Evolutionary conservation across 2,329 filamentous ascomycete genomes (phyloP), one percentile per base, ranked within the genome.

Genomic region (Aspergillus thermomutatus): DNA sequence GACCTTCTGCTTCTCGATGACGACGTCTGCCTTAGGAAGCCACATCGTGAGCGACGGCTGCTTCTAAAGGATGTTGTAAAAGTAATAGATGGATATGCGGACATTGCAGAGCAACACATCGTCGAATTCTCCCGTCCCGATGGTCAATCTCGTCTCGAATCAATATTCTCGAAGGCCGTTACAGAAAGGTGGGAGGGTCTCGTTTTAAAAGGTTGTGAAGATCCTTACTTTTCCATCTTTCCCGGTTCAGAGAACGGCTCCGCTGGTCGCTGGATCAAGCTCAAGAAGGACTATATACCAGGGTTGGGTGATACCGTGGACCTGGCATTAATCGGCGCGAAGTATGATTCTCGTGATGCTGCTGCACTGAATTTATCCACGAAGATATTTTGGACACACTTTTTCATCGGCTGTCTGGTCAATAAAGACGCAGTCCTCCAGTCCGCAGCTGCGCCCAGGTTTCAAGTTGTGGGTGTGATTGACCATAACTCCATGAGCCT

Each of bases 211-310:
- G 85, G 88, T 0, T 79, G 78, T 28, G 86, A 91, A 57, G 85
- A 89, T 25, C 86, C 91, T 0, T 96, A 96, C 68, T 90, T 96
- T 60, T 78, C 84, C 54, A 65, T 75, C 1, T 61, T 83, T 81
- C 61, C 68, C 60, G 28, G 66, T 66, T 47, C 63, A 47, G 68
- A 54, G 21, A 66, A 65, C 55, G 64, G 49, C 56, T 68, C 65
- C 62, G 48, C 64, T 63, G 74, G 64, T 60, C 79, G 28, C 77
- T 88, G 86, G 69, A 90, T 96, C 66, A 96, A 96, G 73, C 73
- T 96, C 45, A 96, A 96, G 72, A 91, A 91, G 66, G 90, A 94
- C 66, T 96, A 95, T 65, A 83, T 96, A 40, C 80, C 82, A 26
- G 85, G 85, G 2, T 84, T 93, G 68, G 91, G 91, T 0, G 92